These are phyloP conservation scores for Gossypium armourianum DNA, from an alignment of 441 rosid genomes.

Conservation along the genomic window DNA sequence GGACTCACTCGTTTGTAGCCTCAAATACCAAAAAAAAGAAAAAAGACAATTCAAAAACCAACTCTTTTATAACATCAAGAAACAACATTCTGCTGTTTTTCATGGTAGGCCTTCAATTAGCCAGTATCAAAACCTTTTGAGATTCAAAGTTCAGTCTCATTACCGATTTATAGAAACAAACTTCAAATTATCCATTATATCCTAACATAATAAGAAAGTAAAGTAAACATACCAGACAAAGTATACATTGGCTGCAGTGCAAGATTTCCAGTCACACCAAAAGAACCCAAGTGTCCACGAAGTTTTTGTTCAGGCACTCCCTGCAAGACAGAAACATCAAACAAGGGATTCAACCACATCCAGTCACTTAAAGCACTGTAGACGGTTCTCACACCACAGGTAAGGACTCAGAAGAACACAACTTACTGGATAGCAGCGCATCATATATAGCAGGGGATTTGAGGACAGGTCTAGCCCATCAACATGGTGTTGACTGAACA, in stretches of 20 bases:
- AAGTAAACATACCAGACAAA: slow-evolving; percentile 51
- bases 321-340: slow-evolving; percentile 33
- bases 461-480: slow-evolving; percentile 89
- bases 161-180: background rate
- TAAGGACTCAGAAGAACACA: slow-evolving; percentile 7
- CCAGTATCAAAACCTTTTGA: background rate
- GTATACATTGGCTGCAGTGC: slow-evolving; percentile 99
- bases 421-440: slow-evolving; percentile 94
- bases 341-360: slow-evolving; percentile 10
- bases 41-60: background rate
- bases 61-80: background rate
- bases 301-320: slow-evolving; percentile 95
- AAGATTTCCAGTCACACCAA: slow-evolving; percentile 92
- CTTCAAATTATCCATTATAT: background rate
- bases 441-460: slow-evolving; percentile 90
- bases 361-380: background rate
- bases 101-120: background rate
- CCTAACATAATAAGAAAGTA: background rate
- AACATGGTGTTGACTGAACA: slow-evolving; percentile 94
- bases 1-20: background rate
- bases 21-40: background rate
- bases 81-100: background rate
- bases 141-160: background rate
- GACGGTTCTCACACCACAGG: background rate
- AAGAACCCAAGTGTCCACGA: slow-evolving; percentile 80